phyloP scores from a whole-genome alignment of 1,139 yeast species.

The Suhomyces chickasaworum region DNA sequence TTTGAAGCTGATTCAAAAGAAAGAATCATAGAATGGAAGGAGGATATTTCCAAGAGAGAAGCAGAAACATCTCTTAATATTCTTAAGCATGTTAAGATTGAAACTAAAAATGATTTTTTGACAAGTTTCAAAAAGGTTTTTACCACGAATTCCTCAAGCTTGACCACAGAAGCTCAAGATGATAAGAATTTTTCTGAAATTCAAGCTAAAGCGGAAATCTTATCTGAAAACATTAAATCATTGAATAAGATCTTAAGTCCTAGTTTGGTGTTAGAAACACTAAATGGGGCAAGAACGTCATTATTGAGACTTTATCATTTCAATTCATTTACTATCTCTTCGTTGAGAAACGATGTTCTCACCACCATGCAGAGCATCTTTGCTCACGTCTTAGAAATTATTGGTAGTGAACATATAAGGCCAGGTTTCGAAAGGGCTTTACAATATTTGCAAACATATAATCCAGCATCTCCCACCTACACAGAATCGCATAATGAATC shows the following conservation, averaged over 20 bases:
- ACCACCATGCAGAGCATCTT: constrained; percentile 59
- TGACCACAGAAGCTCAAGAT: constrained; percentile 18
- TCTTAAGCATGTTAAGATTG: constrained; percentile 42
- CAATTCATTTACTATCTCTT: constrained; percentile 36
- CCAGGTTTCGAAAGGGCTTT: constrained; percentile 86
- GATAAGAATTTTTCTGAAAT: constrained; percentile 38
- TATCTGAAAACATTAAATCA: constrained; percentile 47
- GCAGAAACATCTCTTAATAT: constrained; percentile 44
- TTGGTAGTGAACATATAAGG: constrained; percentile 73
- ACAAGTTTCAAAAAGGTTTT: constrained; percentile 66
- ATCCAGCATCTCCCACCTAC: constrained; percentile 48
- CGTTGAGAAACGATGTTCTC: constrained; percentile 34
- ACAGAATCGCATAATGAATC: constrained; percentile 24
- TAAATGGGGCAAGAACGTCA: constrained; percentile 42
- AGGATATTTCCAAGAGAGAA: constrained; percentile 37
- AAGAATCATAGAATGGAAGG: constrained; percentile 39
- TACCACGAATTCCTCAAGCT: constrained; percentile 35
- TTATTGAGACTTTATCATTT: constrained; percentile 38
- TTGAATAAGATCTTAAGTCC: constrained; percentile 44
- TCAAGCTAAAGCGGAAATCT: constrained; percentile 47
- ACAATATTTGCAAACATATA: constrained; percentile 65
- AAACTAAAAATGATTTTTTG: constrained; percentile 49
- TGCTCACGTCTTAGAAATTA: constrained; percentile 59
- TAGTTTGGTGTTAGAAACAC: constrained; percentile 39
- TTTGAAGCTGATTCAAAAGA: constrained; percentile 32